A percentile compares a stretch with the other conserved stretches of the same genome.
Conservation (phyloP, 768 basidiomycete species). For the Saitozyma podzolica region DNA sequence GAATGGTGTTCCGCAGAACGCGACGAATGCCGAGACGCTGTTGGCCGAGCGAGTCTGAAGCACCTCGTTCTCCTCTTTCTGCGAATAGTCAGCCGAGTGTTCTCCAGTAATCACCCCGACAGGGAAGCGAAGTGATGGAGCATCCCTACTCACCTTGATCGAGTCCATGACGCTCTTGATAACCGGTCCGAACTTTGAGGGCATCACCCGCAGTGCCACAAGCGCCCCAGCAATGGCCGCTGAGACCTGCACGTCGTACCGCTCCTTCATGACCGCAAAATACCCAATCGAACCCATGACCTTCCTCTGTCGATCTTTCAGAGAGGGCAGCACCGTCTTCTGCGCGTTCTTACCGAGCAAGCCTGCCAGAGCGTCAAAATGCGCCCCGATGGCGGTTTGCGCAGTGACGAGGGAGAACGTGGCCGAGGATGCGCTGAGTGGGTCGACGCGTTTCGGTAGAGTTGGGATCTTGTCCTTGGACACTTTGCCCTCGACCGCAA, state of each 20-base stretch:
- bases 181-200: constrained; percentile 91
- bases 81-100: constrained; percentile 7
- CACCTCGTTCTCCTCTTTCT: constrained; percentile 75
- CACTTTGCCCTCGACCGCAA: constrained; percentile 83
- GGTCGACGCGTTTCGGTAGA: constrained; percentile 74
- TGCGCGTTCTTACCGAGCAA: constrained; percentile 68
- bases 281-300: constrained; percentile 71
- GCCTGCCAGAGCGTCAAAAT: constrained; percentile 73
- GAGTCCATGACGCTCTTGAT: constrained; percentile 97
- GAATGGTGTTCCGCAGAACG: constrained; percentile 66
- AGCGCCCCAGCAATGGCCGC: constrained; percentile 89
- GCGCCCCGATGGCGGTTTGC: constrained; percentile 65
- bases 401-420: constrained; percentile 80
- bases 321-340: constrained; percentile 70
- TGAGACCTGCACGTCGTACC: constrained; percentile 81
- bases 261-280: constrained; percentile 76
- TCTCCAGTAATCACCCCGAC: neutral
- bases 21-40: constrained; percentile 83
- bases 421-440: constrained; percentile 64
- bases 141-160: constrained; percentile 69
- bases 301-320: constrained; percentile 73
- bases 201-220: constrained; percentile 79
- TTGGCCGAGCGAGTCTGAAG: constrained; percentile 84
- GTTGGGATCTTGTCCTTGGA: constrained; percentile 74
- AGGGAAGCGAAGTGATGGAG: constrained; percentile 55